Base-by-base conservation (phyloP, 768 basidiomycete genomes). In the Termitomyces sp. region DNA sequence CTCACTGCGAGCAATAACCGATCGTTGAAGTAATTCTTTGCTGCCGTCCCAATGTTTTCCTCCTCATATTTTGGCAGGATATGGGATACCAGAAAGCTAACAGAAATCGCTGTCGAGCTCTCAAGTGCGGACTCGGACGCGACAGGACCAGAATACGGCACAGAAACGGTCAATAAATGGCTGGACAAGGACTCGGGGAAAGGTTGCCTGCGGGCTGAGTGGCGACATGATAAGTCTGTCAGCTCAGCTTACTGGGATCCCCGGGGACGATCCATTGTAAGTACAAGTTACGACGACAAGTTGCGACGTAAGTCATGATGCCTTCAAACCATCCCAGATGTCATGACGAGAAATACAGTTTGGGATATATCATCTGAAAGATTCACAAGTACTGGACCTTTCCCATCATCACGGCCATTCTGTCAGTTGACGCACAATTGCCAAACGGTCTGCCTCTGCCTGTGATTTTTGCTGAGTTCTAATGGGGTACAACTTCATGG, bases 231-330 rank as follows among this genome's bases (percentile, higher is more conserved):
- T 56, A 89, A 90, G 67, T 88, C 89, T 16, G 89, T 84, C 44
- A 92, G 86, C 59, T 85, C 92, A 16, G 92, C 89, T 0, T 92
- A 87, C 63, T 94, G 92, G 92, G 90, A 93, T 69, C 83, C 90
- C 3, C 76, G 86, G 56, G 92, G 92, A 3, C 81, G 88, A 27
- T 77, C 82, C 51, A 85, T 94, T 58, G 85, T 93, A 47, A 92
- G 89, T 68, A 94, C 92, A 5, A 86, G 86, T 67, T 94, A 94
- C 62, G 92, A 94, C 61, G 86, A 94, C 71, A 81, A 79, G 3
- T 61, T 94, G 35, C 77, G 89, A 63, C 63, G 92, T 92, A 65
- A 63, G 86, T 77, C 7, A 29, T 23, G 45, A 34, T n/a, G 45
- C 45, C 46, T 49, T 48, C 14, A 51, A 23, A 49, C 43, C 51